Base-by-base conservation (phyloP, 805 yeast genomes). In the Vanderwaltozyma tropicalis region DNA sequence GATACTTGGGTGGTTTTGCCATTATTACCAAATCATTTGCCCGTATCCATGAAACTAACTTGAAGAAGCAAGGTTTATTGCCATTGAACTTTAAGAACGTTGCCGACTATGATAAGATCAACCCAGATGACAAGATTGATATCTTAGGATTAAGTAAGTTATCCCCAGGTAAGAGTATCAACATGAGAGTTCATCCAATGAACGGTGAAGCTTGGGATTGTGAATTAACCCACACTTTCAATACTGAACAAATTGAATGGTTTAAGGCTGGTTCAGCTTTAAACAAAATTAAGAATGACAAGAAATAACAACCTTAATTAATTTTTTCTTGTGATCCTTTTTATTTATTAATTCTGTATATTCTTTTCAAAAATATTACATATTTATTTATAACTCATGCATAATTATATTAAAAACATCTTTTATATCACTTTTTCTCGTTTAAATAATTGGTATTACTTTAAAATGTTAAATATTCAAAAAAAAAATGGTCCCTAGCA, bases 201-300 rank as follows among this genome's bases (percentile, higher is more conserved):
- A 69, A 81, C 45, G 96, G 96, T 59, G 66, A 61, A 41, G 68
- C 87, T 46, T 92, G 96, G 96, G 80, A 79, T 57, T 73, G 89
- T 61, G 80, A 76, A 70, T 83, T 92, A 67, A 76, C 95, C 40
- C 98, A 92, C 76, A 92, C 98, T 50, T 92, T 84, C 77, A 92
- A 92, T 76, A 45, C 63, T 47, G 96, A 92, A 74, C 98, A 89
- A 76, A 83, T 89, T 63, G 96, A 85, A 65, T 89, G 97, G 97
- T 89, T 89, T 84, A 89, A 85, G 77, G 78, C 81, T 59, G 98
- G 98, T 73, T 87, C 96, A 55, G 98, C 98, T 66, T 80, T 92
- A 72, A 92, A 92, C 85, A 85, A 81, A 76, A 54, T 54, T 34
- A 54, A 49, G 41, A 36, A 33, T 15, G 41, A 37, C 14, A 45